Evolutionary conservation across 352 stramenopile genomes (phyloP).

Genomic region (Pythium diclinum): DNA sequence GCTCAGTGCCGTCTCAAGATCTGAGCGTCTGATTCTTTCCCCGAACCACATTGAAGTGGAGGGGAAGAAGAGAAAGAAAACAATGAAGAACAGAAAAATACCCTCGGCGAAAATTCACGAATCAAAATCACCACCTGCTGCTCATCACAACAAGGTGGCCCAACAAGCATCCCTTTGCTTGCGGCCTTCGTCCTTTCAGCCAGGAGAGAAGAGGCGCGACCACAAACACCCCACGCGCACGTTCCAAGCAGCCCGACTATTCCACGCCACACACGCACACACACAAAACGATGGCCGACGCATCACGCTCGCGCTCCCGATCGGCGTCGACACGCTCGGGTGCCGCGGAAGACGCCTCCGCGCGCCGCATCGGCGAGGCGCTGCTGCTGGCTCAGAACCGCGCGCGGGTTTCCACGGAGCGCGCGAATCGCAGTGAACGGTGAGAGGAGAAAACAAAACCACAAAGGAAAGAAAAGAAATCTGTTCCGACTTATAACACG

Average conservation of each 20-base stretch:
- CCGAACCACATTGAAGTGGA: conserved; percentile 5
- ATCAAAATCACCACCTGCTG: not conserved
- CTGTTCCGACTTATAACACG: not conserved
- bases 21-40: not conserved
- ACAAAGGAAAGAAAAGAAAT: not conserved
- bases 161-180: not conserved
- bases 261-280: not conserved
- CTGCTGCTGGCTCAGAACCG: conserved; percentile 72
- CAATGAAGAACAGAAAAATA: not conserved
- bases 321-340: conserved; percentile 45
- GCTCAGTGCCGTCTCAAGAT: not conserved
- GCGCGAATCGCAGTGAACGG: conserved; percentile 63
- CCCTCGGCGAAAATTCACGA: not conserved
- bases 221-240: not conserved
- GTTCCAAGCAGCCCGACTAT: not conserved
- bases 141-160: not conserved
- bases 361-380: conserved; percentile 65
- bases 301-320: conserved; percentile 28
- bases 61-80: conserved; percentile 3
- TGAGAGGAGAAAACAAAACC: conserved; percentile 26
- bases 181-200: not conserved
- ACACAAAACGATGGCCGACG: not conserved
- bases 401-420: conserved; percentile 51
- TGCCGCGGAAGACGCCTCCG: conserved; percentile 33
- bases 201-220: not conserved